Conservation (phyloP, 768 basidiomycete genomes). For the Dictyophora rubrovolvata region DNA sequence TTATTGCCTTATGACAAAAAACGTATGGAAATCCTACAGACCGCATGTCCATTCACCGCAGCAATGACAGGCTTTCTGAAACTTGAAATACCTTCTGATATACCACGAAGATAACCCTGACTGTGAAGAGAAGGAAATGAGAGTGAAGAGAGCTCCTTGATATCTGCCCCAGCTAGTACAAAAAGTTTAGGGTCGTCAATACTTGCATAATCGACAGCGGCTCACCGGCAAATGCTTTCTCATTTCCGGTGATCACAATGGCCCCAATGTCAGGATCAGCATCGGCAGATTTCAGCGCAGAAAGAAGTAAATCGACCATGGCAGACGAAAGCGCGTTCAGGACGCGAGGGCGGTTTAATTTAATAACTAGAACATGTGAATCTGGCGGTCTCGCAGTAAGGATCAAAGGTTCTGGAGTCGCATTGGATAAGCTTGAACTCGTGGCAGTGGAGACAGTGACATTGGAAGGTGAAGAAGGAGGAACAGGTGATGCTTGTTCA, state of each 20-base stretch:
- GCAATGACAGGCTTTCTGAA: constrained; percentile 38
- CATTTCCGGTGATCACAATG: constrained; percentile 35
- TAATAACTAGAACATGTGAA: constrained; percentile 16
- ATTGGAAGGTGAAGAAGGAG: not conserved
- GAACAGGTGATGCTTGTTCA: not conserved
- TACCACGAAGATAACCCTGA: constrained; percentile 32
- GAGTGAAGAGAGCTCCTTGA: constrained; percentile 39
- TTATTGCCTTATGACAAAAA: not conserved
- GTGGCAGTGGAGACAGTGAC: not conserved
- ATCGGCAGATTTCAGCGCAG: constrained; percentile 25
- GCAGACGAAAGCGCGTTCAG: constrained; percentile 30
- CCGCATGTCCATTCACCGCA: constrained; percentile 37
- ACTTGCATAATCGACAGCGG: not conserved
- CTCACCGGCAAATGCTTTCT: constrained; percentile 35
- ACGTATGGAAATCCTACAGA: constrained; percentile 16
- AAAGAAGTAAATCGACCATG: constrained; percentile 30
- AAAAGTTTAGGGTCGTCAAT: not conserved
- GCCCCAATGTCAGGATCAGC: constrained; percentile 27
- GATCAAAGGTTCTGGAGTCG: not conserved
- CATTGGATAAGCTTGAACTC: not conserved
- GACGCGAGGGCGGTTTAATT: constrained; percentile 24
- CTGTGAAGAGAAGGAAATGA: constrained; percentile 36
- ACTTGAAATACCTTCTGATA: constrained; percentile 33
- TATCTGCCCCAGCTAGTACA: constrained; percentile 33
- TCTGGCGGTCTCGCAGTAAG: not conserved